Evolutionary conservation across 2,329 filamentous ascomycete genomes (phyloP), one percentile per base, ranked within the genome.

Genomic region (Clonostachys solani): DNA sequence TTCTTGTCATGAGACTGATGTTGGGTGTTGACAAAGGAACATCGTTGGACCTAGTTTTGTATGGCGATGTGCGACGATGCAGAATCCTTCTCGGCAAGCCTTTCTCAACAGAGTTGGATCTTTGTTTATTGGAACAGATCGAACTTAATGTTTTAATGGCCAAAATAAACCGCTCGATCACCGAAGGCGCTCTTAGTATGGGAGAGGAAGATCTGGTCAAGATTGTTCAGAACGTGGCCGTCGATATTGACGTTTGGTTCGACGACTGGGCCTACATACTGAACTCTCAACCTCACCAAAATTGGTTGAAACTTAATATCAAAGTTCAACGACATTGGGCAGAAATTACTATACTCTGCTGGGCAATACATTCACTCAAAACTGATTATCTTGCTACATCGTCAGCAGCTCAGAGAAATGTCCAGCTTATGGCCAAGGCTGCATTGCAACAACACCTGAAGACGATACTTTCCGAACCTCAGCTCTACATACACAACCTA

Each of bases 271-370:
- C 59, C 54, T 50, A 57, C 47, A 50, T 68, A 53, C 47, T 55
- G 1, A 13, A 37, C 16, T 37, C 16, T 13, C 51, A 71, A 38
- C 60, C 41, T 10, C 40, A 38, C 33, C 37, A 58, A 34, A 61
- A 65, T 2, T 68, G 64, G 45, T 57, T 74, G 1, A 50, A 69
- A 1, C 59, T 73, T 5, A 78, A 78, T 17, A 58, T 80, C 1
- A 64, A 66, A 3, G 71, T 80, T 0, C 76, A 80, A 52, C 69
- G 70, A 49, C 73, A 74, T 51, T 81, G 77, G 77, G 71, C 74
- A 1, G 66, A 75, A 15, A 72, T 74, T 41, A 78, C 77, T 54
- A 66, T 75, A 1, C 63, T 77, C 48, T 73, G 76, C 43, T 73
- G 75, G 54, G 76, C 74, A 0, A 57, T 80, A 1, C 35, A 37